phyloP scores from a whole-genome alignment of 257 asterid genomes.

The Rhazya stricta region DNA sequence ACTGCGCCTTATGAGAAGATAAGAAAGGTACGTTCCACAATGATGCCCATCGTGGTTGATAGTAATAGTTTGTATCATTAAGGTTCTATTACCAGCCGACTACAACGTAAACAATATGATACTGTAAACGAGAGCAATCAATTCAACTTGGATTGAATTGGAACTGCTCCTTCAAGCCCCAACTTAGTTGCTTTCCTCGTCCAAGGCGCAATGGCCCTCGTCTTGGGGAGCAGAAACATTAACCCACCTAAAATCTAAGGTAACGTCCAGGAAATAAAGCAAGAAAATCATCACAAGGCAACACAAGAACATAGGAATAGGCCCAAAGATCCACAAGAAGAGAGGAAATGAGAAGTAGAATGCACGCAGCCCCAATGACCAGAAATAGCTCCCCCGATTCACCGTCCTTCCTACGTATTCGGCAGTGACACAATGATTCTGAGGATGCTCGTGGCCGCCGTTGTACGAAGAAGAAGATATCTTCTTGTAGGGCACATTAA shows the following conservation, averaged over 20 bases:
- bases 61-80: no score
- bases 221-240: constrained; percentile 8
- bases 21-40: no score
- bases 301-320: constrained; percentile 71
- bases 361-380: constrained; percentile 88
- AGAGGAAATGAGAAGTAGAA: constrained; percentile 82
- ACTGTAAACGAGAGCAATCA: background rate
- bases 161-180: background rate
- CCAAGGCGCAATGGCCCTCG: constrained; percentile 8
- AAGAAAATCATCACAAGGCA: constrained; percentile 46
- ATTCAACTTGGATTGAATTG: constrained; percentile 31
- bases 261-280: constrained; percentile 64
- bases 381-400: constrained; percentile 75
- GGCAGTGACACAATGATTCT: constrained; percentile 25
- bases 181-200: background rate
- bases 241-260: constrained; percentile 34
- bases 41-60: no score
- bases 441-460: background rate
- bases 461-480: background rate
- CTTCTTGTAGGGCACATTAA: constrained; percentile 58
- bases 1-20: no score
- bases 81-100: no score
- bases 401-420: constrained; percentile 63
- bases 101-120: background rate
- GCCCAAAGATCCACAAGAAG: constrained; percentile 86